Evolutionary conservation across 2,329 filamentous ascomycete species (phyloP), one percentile per base, ranked within the genome.

Genomic region (Clarireedia monteithiana): DNA sequence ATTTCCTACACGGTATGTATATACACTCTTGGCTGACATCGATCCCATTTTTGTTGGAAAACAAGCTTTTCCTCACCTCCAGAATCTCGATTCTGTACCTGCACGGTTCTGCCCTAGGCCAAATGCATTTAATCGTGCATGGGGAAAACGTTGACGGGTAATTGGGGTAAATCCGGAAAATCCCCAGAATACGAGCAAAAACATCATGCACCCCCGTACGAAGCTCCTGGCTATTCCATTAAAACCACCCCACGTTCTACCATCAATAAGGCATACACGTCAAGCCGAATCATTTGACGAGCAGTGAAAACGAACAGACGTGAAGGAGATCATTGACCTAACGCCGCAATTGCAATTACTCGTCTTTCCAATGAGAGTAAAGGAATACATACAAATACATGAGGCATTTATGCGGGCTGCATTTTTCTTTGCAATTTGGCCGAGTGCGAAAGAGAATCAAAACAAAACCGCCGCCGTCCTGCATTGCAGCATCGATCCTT

Each of bases 351-450:
- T n/a, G 27, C 27, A 30, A 30, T 30, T 30, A 30, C 27, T 30
- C 27, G 10, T 7, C 27, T 40, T 17, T 40, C 38, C 38, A 17
- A 40, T 10, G 27, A 24, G 3, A 17, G 38, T 14, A 40, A 15
- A 17, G 14, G 15, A 40, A 14, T 6, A 40, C 14, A 6, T 14
- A 40, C 38, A 40, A 40, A 17, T 45, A 46, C 30, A 39, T 59
- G 59, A 58, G 59, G 57, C 50, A 59, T 59, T 61, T 61, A 39
- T 47, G 55, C 59, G 57, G 24, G 24, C 53, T 58, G 57, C 58
- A 58, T 53, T 34, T 34, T 9, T 12, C 7, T 9, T 30, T 30
- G 7, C 27, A 30, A 30, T 30, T 10, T 9, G 10, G 27, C 27
- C 27, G 27, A 30, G 27, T 30, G 10, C 7, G 10, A 30, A 10